Evolutionary conservation across 768 basidiomycete genomes (phyloP), one percentile per base, ranked within the genome.

Genomic region (Crepidotus variabilis): DNA sequence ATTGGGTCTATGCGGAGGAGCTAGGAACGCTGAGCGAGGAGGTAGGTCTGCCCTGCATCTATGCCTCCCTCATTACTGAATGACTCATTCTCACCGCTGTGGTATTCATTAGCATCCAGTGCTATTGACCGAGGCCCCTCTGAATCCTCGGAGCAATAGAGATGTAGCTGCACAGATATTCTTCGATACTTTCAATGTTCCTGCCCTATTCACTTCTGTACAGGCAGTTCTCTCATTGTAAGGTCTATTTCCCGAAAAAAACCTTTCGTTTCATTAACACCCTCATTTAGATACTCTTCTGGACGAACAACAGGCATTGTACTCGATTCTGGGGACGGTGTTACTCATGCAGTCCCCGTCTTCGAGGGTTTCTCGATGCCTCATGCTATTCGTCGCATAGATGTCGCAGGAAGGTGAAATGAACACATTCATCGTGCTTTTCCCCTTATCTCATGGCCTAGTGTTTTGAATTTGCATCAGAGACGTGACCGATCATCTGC

Each of bases 331-430:
- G 97, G 97, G 10, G 97, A 99, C 67, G 97, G 97, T 23, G 97
- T 99, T 7, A 98, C 97, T 21, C 97, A 99, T 60, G 93, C 97
- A 13, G 97, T 99, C 2, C 97, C 97, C 2, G 95, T 99, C 16
- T 99, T 95, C 65, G 97, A 99, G 67, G 97, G 97, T 0, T 98
- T 98, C 77, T 95, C 94, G 6, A 98, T 98, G 93, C 94, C 95
- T 45, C 95, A 98, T 69, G 96, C 97, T 39, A 95, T 98, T 61
- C 86, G 94, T 43, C 82, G 97, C 63, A 90, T 99, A 47, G 97
- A 99, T 68, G 85, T 99, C 14, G 97, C 97, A 35, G 97, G 97
- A 70, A 83, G 95, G 93, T 92, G 68, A 61, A 78, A 52, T 33
- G n/a, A 49, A 46, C 43, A 62, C 47, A 56, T 33, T 36, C 33